phyloP scores from a whole-genome alignment of 495 filamentous ascomycete species.

The Filosporella fistucella region DNA sequence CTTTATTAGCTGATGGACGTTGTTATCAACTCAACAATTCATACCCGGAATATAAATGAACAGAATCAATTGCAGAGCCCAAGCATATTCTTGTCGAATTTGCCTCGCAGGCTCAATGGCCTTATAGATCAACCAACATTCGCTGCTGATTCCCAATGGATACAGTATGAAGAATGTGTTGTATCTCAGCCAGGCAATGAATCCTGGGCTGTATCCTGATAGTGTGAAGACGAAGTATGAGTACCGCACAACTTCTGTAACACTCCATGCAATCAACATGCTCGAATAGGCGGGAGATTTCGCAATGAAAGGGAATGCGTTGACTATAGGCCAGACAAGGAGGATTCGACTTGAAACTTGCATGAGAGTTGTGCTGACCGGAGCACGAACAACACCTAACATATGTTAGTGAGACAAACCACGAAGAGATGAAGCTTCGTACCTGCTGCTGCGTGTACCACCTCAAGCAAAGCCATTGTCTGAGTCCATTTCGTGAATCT shows the following conservation, averaged over 20 bases:
- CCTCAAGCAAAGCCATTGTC: constrained; percentile 75
- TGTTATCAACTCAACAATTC: constrained; percentile 21
- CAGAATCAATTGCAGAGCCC: constrained; percentile 57
- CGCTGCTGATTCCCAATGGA: constrained; percentile 82
- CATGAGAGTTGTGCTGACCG: constrained; percentile 79
- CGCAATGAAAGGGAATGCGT: constrained; percentile 57
- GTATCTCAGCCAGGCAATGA: constrained; percentile 82
- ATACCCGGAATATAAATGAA: constrained; percentile 78
- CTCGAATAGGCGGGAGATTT: constrained; percentile 48
- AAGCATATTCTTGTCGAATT: constrained; percentile 46
- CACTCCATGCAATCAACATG: constrained; percentile 78
- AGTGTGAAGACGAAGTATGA: constrained; percentile 78
- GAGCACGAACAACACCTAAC: constrained; percentile 75
- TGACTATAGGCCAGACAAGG: constrained; percentile 76
- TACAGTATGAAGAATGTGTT: constrained; percentile 92
- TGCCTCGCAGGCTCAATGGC: constrained; percentile 55
- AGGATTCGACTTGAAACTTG: constrained; percentile 81
- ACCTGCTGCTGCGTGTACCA: constrained; percentile 74
- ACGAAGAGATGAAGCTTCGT: constrained; percentile 11
- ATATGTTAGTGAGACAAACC: constrained; percentile 10
- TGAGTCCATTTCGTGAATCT: constrained; percentile 74
- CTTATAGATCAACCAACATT: constrained; percentile 70
- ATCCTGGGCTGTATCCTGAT: constrained; percentile 48
- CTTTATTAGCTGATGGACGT: constrained; percentile 14
- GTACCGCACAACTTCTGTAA: constrained; percentile 88